These are phyloP conservation scores for Neurospora sp. DNA, from an alignment of 495 filamentous ascomycete species.

Conservation along the genomic window DNA sequence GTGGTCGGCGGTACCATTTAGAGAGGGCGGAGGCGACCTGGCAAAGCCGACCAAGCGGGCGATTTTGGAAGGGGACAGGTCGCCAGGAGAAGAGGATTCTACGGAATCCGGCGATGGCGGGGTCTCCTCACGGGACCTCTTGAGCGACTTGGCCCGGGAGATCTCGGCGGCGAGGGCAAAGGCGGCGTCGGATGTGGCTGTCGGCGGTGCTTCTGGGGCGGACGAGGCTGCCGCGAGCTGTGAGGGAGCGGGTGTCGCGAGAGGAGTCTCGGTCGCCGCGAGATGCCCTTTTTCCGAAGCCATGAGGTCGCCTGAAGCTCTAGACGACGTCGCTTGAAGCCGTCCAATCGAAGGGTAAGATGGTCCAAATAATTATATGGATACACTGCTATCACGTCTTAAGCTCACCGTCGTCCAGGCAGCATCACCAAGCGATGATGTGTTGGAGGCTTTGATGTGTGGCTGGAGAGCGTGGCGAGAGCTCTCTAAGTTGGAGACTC, in stretches of 20 bases:
- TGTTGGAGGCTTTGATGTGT: conserved; percentile 32
- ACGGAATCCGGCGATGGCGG: conserved; percentile 28
- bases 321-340: conserved; percentile 1
- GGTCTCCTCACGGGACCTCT: conserved; percentile 38
- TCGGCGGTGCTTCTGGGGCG: conserved; percentile 16
- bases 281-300: conserved; percentile 35
- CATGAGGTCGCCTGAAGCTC: conserved; percentile 21
- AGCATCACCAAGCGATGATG: conserved; percentile 29
- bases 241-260: conserved; percentile 20
- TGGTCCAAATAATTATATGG: conserved; percentile 13
- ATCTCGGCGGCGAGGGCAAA: conserved; percentile 24
- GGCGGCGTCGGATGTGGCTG: conserved; percentile 17
- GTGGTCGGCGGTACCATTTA: conserved; percentile 47
- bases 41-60: conserved; percentile 39
- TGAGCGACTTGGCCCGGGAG: conserved; percentile 32
- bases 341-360: conserved; percentile 6
- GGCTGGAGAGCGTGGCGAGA: conserved; percentile 45
- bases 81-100: conserved; percentile 23
- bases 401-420: conserved; percentile 25
- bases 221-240: background rate
- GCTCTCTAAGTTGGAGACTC: conserved; percentile 18
- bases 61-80: conserved; percentile 42
- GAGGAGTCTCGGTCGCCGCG: conserved; percentile 31
- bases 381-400: conserved; percentile 6
- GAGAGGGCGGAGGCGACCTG: conserved; percentile 25